These are phyloP conservation scores for Komagataella kurtzmanii DNA, from an alignment of 805 yeast genomes.

Conservation along the genomic window DNA sequence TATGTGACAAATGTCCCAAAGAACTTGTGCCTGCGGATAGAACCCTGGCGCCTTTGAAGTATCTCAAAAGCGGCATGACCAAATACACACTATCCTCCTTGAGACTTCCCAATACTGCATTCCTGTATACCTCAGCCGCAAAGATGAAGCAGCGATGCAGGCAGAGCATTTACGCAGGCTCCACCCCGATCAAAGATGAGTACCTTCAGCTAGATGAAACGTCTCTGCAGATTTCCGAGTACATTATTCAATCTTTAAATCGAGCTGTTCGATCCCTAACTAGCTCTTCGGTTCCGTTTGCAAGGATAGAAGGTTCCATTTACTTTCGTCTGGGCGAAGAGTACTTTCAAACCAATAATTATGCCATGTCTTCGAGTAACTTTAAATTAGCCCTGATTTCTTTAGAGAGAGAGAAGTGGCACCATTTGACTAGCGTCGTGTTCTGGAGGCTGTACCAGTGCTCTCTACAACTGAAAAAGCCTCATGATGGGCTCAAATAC, in stretches of 20 bases:
- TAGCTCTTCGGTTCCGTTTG: conserved; percentile 9
- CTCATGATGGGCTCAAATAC: conserved; percentile 18
- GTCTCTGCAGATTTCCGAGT: neutral
- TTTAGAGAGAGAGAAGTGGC: conserved; percentile 30
- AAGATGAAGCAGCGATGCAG: neutral
- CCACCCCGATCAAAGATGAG: neutral
- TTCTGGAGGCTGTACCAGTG: conserved; percentile 25
- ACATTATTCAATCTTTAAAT: neutral
- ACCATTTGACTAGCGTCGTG: conserved; percentile 16
- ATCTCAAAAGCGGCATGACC: conserved; percentile 8
- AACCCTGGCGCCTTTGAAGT: conserved; percentile 17
- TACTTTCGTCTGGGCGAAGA: conserved; percentile 40
- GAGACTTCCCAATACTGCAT: conserved; percentile 11
- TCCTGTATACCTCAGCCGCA: neutral
- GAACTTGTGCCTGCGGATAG: conserved; percentile 22
- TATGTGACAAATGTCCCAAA: conserved; percentile 34
- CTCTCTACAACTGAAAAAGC: conserved; percentile 16
- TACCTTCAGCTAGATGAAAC: neutral
- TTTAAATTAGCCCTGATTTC: conserved; percentile 23
- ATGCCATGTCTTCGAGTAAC: conserved; percentile 26
- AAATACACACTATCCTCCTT: conserved; percentile 11
- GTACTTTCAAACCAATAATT: conserved; percentile 18
- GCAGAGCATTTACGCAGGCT: neutral
- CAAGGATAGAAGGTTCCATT: conserved; percentile 26
- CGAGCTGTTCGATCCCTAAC: neutral